A percentile compares a stretch with the other conserved stretches of the same genome.
Conservation (phyloP, 2,329 filamentous ascomycete genomes). For the Cordyceps fumosorosea region DNA sequence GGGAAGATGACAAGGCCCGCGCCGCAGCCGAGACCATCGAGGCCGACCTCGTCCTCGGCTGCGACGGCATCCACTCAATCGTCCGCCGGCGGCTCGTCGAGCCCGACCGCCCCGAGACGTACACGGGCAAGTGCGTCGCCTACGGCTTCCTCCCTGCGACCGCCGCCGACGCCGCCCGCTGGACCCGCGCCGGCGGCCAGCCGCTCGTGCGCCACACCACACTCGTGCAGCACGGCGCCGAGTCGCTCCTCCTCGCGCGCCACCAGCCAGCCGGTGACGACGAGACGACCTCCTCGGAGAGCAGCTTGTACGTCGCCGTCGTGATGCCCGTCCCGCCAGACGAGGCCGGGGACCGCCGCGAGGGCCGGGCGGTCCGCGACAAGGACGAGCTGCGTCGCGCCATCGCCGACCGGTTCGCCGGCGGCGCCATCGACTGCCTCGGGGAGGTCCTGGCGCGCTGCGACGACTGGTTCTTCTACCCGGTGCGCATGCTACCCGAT, state of each 20-base stretch:
- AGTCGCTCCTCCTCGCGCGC: constrained; percentile 18
- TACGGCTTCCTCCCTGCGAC: constrained; percentile 18
- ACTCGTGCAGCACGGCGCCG: constrained; percentile 17
- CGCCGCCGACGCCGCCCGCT: constrained; percentile 1
- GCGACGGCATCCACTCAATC: constrained; percentile 33
- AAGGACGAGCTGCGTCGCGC: constrained; percentile 16
- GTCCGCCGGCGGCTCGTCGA: constrained; percentile 26
- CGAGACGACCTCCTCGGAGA: not conserved
- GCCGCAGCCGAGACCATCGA: constrained; percentile 2
- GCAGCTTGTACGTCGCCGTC: constrained; percentile 17
- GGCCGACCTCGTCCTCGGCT: constrained; percentile 27
- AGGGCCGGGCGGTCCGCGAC: constrained; percentile 21
- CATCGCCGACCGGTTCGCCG: constrained; percentile 15
- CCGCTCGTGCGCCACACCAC: constrained; percentile 19
- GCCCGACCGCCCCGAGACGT: constrained; percentile 21
- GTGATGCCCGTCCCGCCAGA: constrained; percentile 17
- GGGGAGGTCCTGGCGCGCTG: constrained; percentile 17
- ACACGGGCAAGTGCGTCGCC: constrained; percentile 25
- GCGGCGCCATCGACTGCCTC: constrained; percentile 16
- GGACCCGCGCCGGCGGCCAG: constrained; percentile 17
- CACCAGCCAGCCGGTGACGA: constrained; percentile 16
- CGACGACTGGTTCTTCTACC: constrained; percentile 28
- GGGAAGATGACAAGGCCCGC: not conserved
- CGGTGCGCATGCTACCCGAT: constrained; percentile 28
- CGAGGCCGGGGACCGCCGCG: constrained; percentile 11